Evolutionary conservation across 192 early-diverging fungal species (phyloP), one percentile per base, ranked within the genome.

Genomic region (Backusella australiensis): DNA sequence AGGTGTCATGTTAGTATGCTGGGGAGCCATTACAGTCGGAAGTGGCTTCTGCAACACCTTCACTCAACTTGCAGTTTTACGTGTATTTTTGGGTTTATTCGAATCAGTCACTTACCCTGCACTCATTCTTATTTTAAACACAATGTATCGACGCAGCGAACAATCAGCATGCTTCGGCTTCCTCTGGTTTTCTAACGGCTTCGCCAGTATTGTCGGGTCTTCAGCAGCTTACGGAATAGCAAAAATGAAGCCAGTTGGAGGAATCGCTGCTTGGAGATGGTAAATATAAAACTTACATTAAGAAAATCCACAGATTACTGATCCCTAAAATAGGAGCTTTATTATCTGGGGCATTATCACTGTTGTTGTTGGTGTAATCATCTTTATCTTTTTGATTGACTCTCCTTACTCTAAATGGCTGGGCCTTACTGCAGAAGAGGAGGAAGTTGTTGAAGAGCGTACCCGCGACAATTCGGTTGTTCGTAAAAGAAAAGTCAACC

Each of bases 351-450:
- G 79, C 26, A n/a, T 71, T 0, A 6, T 72, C 4, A 80, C 79
- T 29, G 34, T 72, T 14, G 4, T 44, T 29, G 9, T 80, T 15
- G 75, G 79, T 21, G 21, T 73, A 2, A 5, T 72, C 11, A 65
- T 72, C 2, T 80, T 80, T 35, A 76, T 80, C 63, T 74, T 77
- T 11, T 36, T 81, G n/a, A 52, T 77, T 29, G 80, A 81, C 35
- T 34, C 67, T 53, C 75, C 80, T 12, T 19, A 69, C 2, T 68
- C 71, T 4, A 35, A 29, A 44, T 23, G 38, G 32, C 29, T 69
- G 7, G 17, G 32, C 0, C 53, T 77, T 6, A 74, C 68, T 7
- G 80, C 73, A 46, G 71, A 73, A 52, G 71, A 81, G 66, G 46
- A 77, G 19, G 11, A 46, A 17, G 73, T 77, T 4, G 72, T 81